Evolutionary conservation across 768 basidiomycete genomes (phyloP).

Genomic region (Naganishia antarctica): DNA sequence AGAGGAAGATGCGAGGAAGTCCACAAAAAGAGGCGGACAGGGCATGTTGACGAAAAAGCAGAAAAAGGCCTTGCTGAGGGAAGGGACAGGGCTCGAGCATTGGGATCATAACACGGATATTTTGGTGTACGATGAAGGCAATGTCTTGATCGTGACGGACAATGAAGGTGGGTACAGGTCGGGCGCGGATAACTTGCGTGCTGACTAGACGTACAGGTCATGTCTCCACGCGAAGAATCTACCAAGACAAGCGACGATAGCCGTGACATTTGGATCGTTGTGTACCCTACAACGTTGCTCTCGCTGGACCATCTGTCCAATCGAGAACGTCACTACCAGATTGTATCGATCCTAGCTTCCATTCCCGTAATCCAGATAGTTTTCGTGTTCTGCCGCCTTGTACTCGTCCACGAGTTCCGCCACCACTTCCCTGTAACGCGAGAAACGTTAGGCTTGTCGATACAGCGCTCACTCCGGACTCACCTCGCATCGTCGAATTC

Average conservation of each 20-base stretch:
- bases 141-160: slow-evolving; percentile 28
- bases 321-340: not conserved
- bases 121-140: slow-evolving; percentile 30
- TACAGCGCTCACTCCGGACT: slow-evolving; percentile 33
- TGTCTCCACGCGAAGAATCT: slow-evolving; percentile 24
- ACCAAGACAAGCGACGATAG: slow-evolving; percentile 15
- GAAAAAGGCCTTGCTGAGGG: slow-evolving; percentile 22
- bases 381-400: slow-evolving; percentile 88
- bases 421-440: slow-evolving; percentile 27
- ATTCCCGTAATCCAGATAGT: slow-evolving; percentile 62
- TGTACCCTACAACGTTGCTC: slow-evolving; percentile 9
- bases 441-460: not conserved
- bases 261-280: not conserved
- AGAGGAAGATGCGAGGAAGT: slow-evolving; percentile 10
- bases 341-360: not conserved
- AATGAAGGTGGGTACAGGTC: slow-evolving; percentile 30
- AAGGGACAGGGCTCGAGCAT: slow-evolving; percentile 27
- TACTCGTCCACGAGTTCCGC: slow-evolving; percentile 59
- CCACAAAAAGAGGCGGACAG: slow-evolving; percentile 19
- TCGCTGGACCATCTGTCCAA: not conserved
- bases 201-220: slow-evolving; percentile 11
- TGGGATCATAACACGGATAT: slow-evolving; percentile 27
- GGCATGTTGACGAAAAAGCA: slow-evolving; percentile 23
- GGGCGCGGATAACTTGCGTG: not conserved
- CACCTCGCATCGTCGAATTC: slow-evolving; percentile 98